Percentiles rank a stretch among this genome's conserved stretches.
Conservation (phyloP, 371 early-diverging fungal genomes). For the Mucor velutinosus region DNA sequence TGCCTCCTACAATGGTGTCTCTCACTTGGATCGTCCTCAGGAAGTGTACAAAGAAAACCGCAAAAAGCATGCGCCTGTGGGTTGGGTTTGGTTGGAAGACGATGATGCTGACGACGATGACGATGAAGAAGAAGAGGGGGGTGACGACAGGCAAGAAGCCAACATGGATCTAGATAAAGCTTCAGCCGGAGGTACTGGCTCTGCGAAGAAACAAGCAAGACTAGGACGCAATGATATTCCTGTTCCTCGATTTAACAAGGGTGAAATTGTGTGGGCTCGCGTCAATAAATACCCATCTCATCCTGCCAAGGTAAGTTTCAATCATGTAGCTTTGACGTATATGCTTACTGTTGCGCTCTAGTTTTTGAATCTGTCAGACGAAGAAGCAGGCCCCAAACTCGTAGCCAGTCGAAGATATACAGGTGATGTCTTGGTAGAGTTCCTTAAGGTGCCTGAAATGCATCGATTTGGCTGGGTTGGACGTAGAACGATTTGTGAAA, state of each 20-base stretch:
- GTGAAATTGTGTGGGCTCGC: constrained; percentile 50
- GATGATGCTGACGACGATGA: background rate
- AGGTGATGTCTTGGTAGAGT: constrained; percentile 20
- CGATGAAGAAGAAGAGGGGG: background rate
- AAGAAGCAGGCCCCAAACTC: constrained; percentile 10
- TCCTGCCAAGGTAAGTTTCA: constrained; percentile 42
- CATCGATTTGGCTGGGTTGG: constrained; percentile 50
- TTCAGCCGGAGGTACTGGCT: no score
- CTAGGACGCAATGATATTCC: constrained; percentile 8
- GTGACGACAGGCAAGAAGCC: background rate
- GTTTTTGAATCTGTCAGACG: constrained; percentile 9
- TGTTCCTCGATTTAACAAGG: constrained; percentile 12
- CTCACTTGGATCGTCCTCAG: background rate
- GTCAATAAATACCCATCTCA: constrained; percentile 51
- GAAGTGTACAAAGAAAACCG: constrained; percentile 10
- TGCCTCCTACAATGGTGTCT: constrained; percentile 17
- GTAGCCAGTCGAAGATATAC: constrained; percentile 8
- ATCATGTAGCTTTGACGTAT: background rate
- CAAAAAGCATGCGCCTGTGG: constrained; percentile 14
- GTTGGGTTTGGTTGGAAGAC: constrained; percentile 20
- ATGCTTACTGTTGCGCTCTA: background rate
- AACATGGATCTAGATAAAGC: background rate
- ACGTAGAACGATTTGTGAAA: constrained; percentile 22
- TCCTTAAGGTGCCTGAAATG: constrained; percentile 24
- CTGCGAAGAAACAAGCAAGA: no score